Base-by-base conservation (phyloP, 2,329 filamentous ascomycete genomes). In the Chaetothyriales sp. region DNA sequence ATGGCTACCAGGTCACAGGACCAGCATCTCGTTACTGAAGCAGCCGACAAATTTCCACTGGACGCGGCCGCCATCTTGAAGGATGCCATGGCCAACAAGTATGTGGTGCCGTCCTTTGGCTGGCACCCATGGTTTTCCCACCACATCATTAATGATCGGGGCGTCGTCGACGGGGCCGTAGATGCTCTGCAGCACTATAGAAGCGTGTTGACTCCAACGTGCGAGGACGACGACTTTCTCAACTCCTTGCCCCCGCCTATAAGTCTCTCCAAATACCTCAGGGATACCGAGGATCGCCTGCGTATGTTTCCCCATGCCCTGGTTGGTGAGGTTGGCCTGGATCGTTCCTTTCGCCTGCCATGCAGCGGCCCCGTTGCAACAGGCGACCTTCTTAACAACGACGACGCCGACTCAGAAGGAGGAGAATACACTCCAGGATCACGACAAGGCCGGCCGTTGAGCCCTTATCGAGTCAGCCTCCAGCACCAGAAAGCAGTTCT, bases 71-170 rank as follows among this genome's bases (percentile, higher is more conserved):
- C 20, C 8, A 51, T 52, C 47, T 43, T 49, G 10, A 43, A 54
- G 47, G 49, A 51, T 18, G 50, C 48, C n/a, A 57, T 29, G 20
- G 51, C 18, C 15, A 57, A 68, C 44, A 68, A 71, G 55, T 73
- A 70, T 52, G 66, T 83, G 22, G 60, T 83, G 0, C 80, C 80
- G 0, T 77, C 76, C 48, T 83, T 83, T 62, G 80, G 80, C 40
- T 83, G 80, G 80, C 80, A 83, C 64, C 80, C 80, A 0, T 83
- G 80, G 80, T 83, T 83, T 62, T 78, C 80, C 0, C 74, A 83
- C 61, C 77, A 80, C 54, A 74, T 83, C 61, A 72, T 74, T 58
- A 68, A 73, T 57, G 70, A 78, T 50, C 29, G 50, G 18, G 47
- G 52, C 8, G 8, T 33, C 20, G 8, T 33, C 20, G 44, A 50